Conservation (phyloP, 768 basidiomycete species). For the Amanita brunnescens region DNA sequence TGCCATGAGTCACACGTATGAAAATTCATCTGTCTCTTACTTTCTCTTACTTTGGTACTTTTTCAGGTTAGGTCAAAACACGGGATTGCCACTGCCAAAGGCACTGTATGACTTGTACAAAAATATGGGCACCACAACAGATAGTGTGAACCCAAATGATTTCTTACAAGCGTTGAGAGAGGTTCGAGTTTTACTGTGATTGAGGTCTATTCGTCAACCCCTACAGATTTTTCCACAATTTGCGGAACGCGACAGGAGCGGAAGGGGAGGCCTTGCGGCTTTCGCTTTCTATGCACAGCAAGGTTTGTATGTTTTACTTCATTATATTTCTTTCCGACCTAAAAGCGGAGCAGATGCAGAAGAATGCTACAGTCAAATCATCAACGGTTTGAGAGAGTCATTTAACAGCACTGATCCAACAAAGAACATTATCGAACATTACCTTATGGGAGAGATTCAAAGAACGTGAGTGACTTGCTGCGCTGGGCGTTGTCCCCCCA, state of each 20-base stretch:
- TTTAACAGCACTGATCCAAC: slow-evolving; percentile 29
- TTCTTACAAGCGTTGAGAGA: slow-evolving; percentile 69
- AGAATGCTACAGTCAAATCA: slow-evolving; percentile 77
- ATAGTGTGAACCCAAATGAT: slow-evolving; percentile 56
- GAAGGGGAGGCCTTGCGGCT: slow-evolving; percentile 27
- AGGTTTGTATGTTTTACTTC: slow-evolving; percentile 30
- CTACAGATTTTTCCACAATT: slow-evolving; percentile 81
- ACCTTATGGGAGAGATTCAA: slow-evolving; percentile 68
- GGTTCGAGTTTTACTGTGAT: slow-evolving; percentile 15
- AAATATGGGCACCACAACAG: slow-evolving; percentile 68
- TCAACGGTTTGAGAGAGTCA: slow-evolving; percentile 65
- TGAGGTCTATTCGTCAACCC: neutral
- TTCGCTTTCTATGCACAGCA: slow-evolving; percentile 72
- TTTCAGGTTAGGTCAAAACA: slow-evolving; percentile 28
- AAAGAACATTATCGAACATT: slow-evolving; percentile 71
- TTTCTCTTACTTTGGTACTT: neutral
- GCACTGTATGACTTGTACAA: slow-evolving; percentile 61
- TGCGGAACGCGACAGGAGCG: slow-evolving; percentile 53
- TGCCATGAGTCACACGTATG: too few species aligned
- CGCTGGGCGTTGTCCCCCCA: neutral
- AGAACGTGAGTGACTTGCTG: slow-evolving; percentile 40
- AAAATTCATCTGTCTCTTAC: slow-evolving; percentile 3
- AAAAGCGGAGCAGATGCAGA: slow-evolving; percentile 58
- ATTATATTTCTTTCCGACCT: neutral
- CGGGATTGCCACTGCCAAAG: slow-evolving; percentile 34